These are phyloP conservation scores for Stagonosporopsis rhizophila DNA, from an alignment of 2,329 filamentous ascomycete genomes.

Conservation along the genomic window DNA sequence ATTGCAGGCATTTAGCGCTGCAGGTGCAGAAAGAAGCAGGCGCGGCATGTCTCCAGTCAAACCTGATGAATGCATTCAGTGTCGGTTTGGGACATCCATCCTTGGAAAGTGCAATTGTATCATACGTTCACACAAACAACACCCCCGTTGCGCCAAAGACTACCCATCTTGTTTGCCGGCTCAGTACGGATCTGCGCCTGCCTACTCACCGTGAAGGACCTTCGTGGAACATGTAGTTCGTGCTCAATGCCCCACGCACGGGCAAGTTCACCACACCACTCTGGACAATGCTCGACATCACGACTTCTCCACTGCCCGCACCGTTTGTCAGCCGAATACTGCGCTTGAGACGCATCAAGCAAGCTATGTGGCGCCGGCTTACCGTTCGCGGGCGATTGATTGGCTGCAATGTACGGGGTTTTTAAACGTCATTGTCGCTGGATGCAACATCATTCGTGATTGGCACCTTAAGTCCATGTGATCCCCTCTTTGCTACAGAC, in stretches of 20 bases:
- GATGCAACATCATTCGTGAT: constrained; percentile 20
- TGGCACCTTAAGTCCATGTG: constrained; percentile 21
- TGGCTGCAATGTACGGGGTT: constrained; percentile 24
- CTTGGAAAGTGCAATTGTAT: neutral
- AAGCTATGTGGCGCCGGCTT: constrained; percentile 10
- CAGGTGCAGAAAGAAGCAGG: too few relatives aligned
- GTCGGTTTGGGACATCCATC: neutral
- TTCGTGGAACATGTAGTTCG: neutral
- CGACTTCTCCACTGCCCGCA: constrained; percentile 1
- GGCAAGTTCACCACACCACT: neutral
- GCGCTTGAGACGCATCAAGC: constrained; percentile 5
- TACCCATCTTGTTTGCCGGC: neutral
- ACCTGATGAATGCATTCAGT: neutral
- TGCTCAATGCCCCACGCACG: neutral
- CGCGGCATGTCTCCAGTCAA: too few relatives aligned
- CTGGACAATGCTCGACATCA: constrained; percentile 13
- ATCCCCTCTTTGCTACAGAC: constrained; percentile 7
- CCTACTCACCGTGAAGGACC: neutral
- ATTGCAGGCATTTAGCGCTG: neutral
- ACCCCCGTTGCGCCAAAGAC: neutral
- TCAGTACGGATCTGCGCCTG: neutral
- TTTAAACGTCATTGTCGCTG: constrained; percentile 26
- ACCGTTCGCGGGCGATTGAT: constrained; percentile 20
- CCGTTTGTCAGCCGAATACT: constrained; percentile 10
- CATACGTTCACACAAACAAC: neutral